Conservation (phyloP, 192 early-diverging fungal genomes). For the Phycomyces nitens region DNA sequence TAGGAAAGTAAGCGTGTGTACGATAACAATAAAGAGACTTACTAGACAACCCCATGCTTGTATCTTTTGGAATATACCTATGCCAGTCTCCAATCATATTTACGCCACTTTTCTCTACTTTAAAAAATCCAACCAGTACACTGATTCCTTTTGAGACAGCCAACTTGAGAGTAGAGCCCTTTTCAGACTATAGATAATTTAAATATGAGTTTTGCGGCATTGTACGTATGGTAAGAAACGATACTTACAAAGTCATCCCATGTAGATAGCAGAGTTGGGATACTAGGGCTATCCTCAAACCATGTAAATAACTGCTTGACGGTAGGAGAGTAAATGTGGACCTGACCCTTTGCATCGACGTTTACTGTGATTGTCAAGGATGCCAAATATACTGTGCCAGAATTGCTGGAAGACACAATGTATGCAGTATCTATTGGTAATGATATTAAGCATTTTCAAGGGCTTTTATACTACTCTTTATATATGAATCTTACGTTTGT, state of each 20-base stretch:
- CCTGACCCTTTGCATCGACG: background rate
- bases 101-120: background rate
- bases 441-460: too few species aligned
- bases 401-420: constrained; percentile 6
- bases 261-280: background rate
- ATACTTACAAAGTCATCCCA: constrained; percentile 15
- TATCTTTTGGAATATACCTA: background rate
- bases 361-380: background rate
- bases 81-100: background rate
- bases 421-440: background rate
- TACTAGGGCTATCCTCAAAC: constrained; percentile 3
- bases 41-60: constrained; percentile 5
- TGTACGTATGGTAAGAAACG: background rate
- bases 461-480: background rate
- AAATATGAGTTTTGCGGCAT: background rate
- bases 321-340: background rate
- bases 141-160: background rate
- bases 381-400: background rate
- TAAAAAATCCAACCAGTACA: background rate
- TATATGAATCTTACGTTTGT: background rate
- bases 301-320: background rate
- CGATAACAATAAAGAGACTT: background rate
- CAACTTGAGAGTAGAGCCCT: background rate
- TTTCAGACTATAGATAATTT: background rate
- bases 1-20: background rate